Evolutionary conservation across 345 rosid genomes (phyloP).

Genomic region (Limnanthes douglasii): DNA sequence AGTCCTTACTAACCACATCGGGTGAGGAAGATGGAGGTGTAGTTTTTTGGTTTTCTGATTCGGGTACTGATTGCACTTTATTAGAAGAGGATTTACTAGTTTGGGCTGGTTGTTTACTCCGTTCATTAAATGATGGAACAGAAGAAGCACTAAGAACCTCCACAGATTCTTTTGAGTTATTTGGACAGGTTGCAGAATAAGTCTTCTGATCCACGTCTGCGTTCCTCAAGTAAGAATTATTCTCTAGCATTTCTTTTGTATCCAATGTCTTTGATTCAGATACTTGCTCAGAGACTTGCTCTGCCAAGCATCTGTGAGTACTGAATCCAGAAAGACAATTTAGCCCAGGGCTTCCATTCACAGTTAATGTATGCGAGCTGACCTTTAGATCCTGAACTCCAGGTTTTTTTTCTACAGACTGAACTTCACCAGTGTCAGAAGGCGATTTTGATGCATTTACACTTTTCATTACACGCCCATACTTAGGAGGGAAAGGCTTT

Average conservation of each 20-base stretch:
- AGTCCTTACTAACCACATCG: conserved; percentile 7
- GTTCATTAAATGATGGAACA: conserved; percentile 14
- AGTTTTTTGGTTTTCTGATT: conserved; percentile 9
- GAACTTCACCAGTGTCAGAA: conserved; percentile 26
- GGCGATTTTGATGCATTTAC: conserved; percentile 32
- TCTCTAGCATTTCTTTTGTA: conserved; percentile 12
- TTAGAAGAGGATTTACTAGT: conserved; percentile 10
- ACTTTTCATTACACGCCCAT: conserved; percentile 76
- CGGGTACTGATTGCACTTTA: conserved; percentile 10
- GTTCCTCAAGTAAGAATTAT: conserved; percentile 6
- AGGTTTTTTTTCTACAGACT: conserved; percentile 39
- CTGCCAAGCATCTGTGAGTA: no score
- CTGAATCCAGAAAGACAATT: conserved; percentile 20
- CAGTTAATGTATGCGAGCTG: conserved; percentile 28
- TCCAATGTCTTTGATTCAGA: conserved; percentile 16
- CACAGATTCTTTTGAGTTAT: conserved; percentile 8
- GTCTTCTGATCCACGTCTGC: conserved; percentile 14
- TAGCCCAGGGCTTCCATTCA: conserved; percentile 20
- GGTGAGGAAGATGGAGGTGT: conserved; percentile 8
- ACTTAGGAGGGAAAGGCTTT: conserved; percentile 78
- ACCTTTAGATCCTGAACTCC: conserved; percentile 22
- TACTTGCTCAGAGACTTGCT: conserved; percentile 13
- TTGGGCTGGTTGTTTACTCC: conserved; percentile 11
- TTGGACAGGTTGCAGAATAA: conserved; percentile 10
- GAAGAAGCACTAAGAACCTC: conserved; percentile 12